phyloP scores from a whole-genome alignment of 306 rosid genomes.

The Benincasa hispida region DNA sequence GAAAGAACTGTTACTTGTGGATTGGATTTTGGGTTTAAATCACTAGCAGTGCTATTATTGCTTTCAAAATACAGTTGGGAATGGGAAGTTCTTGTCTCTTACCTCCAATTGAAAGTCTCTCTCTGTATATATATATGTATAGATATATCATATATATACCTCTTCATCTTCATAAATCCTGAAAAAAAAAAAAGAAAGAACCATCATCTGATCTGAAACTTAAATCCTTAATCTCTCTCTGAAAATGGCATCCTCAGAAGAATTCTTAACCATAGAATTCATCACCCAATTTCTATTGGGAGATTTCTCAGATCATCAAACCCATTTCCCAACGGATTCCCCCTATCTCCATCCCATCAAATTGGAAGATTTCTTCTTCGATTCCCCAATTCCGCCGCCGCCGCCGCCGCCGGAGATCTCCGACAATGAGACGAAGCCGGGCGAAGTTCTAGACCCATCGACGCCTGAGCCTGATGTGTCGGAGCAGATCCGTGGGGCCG shows the following conservation, averaged over 20 bases:
- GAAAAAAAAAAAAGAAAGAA: not conserved
- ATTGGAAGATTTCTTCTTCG: slow-evolving; percentile 26
- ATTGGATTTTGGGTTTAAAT: not conserved
- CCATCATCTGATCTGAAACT: not conserved
- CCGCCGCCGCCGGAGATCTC: not conserved
- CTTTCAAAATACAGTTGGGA: not conserved
- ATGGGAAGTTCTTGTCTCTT: not conserved
- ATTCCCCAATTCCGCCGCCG: slow-evolving; percentile 15
- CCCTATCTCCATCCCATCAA: slow-evolving; percentile 28
- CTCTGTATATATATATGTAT: too few species aligned
- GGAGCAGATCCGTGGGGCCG: not conserved
- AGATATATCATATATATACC: too few species aligned
- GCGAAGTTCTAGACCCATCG: slow-evolving; percentile 4
- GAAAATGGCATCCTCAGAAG: slow-evolving; percentile 10
- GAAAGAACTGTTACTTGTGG: not conserved
- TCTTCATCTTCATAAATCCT: not conserved
- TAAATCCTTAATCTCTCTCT: not conserved
- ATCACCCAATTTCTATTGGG: slow-evolving; percentile 28
- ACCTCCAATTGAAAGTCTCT: too few species aligned
- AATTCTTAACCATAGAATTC: slow-evolving; percentile 20
- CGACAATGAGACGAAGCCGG: slow-evolving; percentile 11
- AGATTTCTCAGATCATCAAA: slow-evolving; percentile 22
- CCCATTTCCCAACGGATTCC: not conserved
- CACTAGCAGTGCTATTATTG: not conserved
- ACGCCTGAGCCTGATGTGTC: not conserved